These are phyloP conservation scores for Gaeumannomyces tritici DNA, from an alignment of 2,329 filamentous ascomycete species.

Conservation along the genomic window DNA sequence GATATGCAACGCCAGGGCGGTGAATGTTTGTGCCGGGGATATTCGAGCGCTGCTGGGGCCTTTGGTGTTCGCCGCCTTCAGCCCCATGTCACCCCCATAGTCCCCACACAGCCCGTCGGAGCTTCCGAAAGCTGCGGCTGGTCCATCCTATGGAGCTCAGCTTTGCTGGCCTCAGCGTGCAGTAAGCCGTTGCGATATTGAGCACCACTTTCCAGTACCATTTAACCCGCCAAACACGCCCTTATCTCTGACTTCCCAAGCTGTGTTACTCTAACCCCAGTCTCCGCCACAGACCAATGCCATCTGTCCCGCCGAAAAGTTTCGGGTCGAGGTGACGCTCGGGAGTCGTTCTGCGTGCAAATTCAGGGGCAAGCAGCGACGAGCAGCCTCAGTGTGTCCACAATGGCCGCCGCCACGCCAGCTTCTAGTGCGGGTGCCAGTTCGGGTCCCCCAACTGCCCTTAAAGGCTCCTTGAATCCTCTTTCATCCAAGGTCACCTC, in stretches of 20 bases:
- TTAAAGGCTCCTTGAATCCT: constrained; percentile 43
- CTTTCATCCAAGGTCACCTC: constrained; percentile 74
- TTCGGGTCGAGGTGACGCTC: not conserved
- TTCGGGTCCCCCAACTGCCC: constrained; percentile 7
- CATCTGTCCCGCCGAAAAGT: not conserved
- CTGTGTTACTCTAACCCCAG: not conserved
- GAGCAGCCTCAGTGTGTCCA: not conserved
- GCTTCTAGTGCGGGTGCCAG: not conserved
- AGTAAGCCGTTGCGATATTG: not conserved
- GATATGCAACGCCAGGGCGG: not conserved
- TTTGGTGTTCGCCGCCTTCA: not conserved
- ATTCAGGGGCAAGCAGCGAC: not conserved
- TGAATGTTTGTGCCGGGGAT: not conserved
- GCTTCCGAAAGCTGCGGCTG: not conserved
- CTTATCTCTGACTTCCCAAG: no score
- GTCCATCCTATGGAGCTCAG: not conserved
- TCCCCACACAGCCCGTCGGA: not conserved
- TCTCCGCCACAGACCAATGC: not conserved
- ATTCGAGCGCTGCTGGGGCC: not conserved
- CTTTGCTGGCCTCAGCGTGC: not conserved
- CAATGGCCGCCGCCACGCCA: not conserved
- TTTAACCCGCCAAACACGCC: not conserved
- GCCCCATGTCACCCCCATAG: not conserved
- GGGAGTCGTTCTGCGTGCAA: not conserved
- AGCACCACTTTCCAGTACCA: no score